Base-by-base conservation (phyloP, 352 stramenopile species). In the Phytophthora pluvialis region DNA sequence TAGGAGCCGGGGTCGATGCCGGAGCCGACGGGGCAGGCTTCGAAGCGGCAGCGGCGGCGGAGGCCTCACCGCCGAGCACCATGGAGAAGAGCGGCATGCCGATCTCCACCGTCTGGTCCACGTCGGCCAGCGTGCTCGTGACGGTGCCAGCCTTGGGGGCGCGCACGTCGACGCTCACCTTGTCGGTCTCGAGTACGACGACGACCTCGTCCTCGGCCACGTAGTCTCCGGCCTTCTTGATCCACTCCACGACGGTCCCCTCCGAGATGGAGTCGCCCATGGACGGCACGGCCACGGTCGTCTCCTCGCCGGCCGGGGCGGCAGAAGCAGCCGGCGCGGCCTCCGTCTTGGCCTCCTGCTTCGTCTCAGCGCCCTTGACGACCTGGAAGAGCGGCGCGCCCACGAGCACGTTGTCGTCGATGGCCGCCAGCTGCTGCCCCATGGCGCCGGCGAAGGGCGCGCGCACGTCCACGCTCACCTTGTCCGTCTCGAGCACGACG, bases 401-500 rank as follows among this genome's bases (percentile, higher is more conserved):
- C 9, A 99, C 97, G 59, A 97, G 77, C 7, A 99, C 96, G 46
- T 97, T 98, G 64, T 98, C 95, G 68, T 99, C 97, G 16, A 94
- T 85, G 83, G 79, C 52, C 52, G 96, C 75, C 93, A 88, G 67
- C 87, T 97, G 84, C 79, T 98, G 86, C 3, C 86, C 84, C 50
- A 99, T 78, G 47, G 81, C 84, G 35, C 97, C 97, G 13, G 80
- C 79, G 51, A 93, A 86, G 1, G 91, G 83, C 36, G 95, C 81
- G 36, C 94, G 81, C 12, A 97, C 88, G 52, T 97, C 88, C 12
- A 97, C 86, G 60, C 81, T 96, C n/a, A 95, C 97, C 78, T 99
- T 99, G 78, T 99, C 98, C 9, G 98, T 99, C 81, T 99, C 98
- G 6, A 99, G 81, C 45, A 99, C 91, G n/a, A 98, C 89, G 1